These are phyloP conservation scores for Pythium volutum DNA, from an alignment of 352 stramenopile species.

Conservation along the genomic window DNA sequence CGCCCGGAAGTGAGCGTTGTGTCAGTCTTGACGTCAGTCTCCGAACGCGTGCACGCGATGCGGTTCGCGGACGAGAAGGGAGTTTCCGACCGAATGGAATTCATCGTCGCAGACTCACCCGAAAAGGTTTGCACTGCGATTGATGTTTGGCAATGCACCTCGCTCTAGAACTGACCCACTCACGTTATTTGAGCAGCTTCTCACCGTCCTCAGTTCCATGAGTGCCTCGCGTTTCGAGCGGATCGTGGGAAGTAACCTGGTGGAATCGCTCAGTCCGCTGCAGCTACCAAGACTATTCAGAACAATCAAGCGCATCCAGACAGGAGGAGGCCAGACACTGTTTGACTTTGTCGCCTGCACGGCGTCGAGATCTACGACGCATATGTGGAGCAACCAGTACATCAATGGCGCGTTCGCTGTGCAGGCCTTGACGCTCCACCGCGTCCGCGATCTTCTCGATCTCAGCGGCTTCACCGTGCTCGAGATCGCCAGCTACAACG, in stretches of 20 bases:
- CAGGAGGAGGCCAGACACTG: slow-evolving; percentile 44
- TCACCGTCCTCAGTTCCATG: slow-evolving; percentile 55
- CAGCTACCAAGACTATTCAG: slow-evolving; percentile 56
- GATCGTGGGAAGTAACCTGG: slow-evolving; percentile 52
- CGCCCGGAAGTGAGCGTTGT: slow-evolving; percentile 46
- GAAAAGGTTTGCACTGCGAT: slow-evolving; percentile 34
- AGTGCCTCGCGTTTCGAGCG: slow-evolving; percentile 60
- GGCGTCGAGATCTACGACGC: slow-evolving; percentile 58
- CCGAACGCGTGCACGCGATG: slow-evolving; percentile 55
- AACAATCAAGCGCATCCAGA: slow-evolving; percentile 63
- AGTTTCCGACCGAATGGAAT: slow-evolving; percentile 62
- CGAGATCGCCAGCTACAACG: slow-evolving; percentile 62
- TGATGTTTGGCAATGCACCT: too few species aligned
- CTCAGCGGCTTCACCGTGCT: slow-evolving; percentile 60
- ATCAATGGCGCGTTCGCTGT: slow-evolving; percentile 63
- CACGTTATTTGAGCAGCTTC: slow-evolving; percentile 28
- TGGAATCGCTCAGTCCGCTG: slow-evolving; percentile 45
- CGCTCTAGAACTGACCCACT: neutral
- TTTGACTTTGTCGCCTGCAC: slow-evolving; percentile 72
- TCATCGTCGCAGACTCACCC: slow-evolving; percentile 61
- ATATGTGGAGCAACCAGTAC: slow-evolving; percentile 85
- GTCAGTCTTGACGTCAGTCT: slow-evolving; percentile 50
- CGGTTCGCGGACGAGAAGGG: slow-evolving; percentile 59
- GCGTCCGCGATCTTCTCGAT: slow-evolving; percentile 42
- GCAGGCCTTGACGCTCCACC: slow-evolving; percentile 48